Evolutionary conservation across 441 rosid species (phyloP).

Genomic region (Corymbia calophylla): DNA sequence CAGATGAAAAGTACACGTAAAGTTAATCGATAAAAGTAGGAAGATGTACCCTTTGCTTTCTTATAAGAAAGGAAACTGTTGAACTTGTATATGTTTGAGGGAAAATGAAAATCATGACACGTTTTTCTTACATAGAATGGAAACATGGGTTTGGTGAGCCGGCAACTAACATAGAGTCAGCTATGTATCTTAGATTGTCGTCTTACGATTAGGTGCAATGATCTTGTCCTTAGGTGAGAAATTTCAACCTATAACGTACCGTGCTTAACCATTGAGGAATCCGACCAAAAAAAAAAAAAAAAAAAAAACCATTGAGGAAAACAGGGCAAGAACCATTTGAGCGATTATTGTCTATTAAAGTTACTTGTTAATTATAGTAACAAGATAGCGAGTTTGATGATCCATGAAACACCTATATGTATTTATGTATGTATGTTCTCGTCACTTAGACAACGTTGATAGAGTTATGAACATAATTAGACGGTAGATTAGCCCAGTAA

Average conservation of each 20-base stretch:
- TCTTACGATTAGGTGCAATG: background rate
- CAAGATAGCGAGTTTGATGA: background rate
- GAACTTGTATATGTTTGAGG: background rate
- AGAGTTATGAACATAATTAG: background rate
- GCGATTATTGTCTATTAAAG: background rate
- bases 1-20: background rate
- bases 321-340: background rate
- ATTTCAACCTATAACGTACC: background rate
- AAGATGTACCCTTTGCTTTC: background rate
- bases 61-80: background rate
- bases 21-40: background rate
- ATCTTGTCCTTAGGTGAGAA: background rate
- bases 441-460: too few relatives aligned
- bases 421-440: too few relatives aligned
- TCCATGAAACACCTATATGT: background rate
- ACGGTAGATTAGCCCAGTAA: background rate
- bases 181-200: background rate
- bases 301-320: background rate
- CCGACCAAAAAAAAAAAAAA: too few relatives aligned
- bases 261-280: background rate
- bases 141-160: background rate
- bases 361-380: background rate
- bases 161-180: background rate
- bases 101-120: background rate
- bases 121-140: background rate